Percentiles rank a stretch among this genome's conserved stretches.
phyloP scores from a whole-genome alignment of 148 eudicot genomes.

The Fagopyrum esculentum region DNA sequence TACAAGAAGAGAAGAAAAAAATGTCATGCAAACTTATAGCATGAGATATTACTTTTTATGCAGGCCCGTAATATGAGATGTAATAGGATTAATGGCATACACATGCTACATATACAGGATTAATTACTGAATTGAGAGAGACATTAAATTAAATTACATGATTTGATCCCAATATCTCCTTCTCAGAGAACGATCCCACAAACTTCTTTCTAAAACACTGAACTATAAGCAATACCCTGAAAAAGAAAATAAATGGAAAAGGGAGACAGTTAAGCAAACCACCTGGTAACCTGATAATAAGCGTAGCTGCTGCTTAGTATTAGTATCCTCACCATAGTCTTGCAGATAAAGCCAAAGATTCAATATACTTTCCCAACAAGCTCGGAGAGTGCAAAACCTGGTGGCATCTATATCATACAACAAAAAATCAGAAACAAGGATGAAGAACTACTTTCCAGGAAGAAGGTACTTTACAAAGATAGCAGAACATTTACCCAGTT shows the following conservation, averaged over 20 bases:
- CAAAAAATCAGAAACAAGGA: background rate
- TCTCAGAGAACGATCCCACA: slow-evolving; percentile 52
- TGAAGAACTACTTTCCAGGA: background rate
- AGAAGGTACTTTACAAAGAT: background rate
- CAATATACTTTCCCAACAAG: slow-evolving; percentile 50
- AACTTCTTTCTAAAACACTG: slow-evolving; percentile 73
- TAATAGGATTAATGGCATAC: background rate
- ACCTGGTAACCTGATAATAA: background rate
- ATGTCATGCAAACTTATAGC: background rate
- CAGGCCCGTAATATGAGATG: background rate
- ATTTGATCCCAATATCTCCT: slow-evolving; percentile 74
- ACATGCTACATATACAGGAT: background rate
- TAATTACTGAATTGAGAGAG: slow-evolving; percentile 13
- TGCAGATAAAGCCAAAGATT: slow-evolving; percentile 51
- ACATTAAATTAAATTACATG: slow-evolving; percentile 59
- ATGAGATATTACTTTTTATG: background rate
- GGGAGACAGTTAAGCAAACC: background rate
- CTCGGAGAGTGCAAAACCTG: slow-evolving; percentile 39
- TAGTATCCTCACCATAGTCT: slow-evolving; percentile 59
- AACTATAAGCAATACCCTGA: slow-evolving; percentile 70
- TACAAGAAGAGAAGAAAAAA: background rate
- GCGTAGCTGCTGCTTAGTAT: background rate
- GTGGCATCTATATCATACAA: slow-evolving; percentile 13
- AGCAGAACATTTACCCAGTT: slow-evolving; percentile 41
- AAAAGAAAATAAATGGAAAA: slow-evolving; percentile 25